A percentile compares a stretch with the other conserved stretches of the same genome.
Conservation (phyloP, 2,329 filamentous ascomycete genomes). For the Cercospora berteroae region DNA sequence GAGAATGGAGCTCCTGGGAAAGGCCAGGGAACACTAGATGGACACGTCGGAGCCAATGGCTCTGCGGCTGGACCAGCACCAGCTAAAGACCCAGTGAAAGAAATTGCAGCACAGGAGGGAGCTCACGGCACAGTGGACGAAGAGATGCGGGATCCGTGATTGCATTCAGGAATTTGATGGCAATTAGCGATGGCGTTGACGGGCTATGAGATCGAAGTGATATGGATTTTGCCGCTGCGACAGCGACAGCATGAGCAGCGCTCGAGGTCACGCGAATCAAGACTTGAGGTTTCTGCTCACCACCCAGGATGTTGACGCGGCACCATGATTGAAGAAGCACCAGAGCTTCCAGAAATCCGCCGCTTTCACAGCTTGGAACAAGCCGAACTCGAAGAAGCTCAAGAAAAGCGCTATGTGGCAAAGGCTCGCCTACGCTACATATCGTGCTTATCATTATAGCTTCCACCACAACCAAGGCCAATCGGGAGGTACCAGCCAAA, state of each 20-base stretch:
- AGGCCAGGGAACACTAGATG: constrained; percentile 21
- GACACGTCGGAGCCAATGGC: constrained; percentile 21
- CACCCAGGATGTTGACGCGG: background rate
- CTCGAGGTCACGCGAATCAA: background rate
- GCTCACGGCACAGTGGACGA: background rate
- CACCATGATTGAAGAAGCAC: background rate
- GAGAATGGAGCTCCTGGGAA: constrained; percentile 2
- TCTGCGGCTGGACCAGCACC: background rate
- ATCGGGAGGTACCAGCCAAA: constrained; percentile 12
- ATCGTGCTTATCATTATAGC: background rate
- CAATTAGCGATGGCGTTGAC: constrained; percentile 8
- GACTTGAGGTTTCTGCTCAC: background rate
- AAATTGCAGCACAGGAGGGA: constrained; percentile 7
- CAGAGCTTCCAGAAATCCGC: background rate
- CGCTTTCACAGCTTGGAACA: background rate
- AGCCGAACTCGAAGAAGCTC: background rate
- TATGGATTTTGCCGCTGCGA: background rate
- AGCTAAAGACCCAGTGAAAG: background rate
- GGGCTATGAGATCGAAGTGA: background rate
- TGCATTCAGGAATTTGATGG: background rate
- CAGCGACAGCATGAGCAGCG: background rate
- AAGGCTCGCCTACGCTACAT: background rate
- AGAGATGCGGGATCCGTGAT: constrained; percentile 8
- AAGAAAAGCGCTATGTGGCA: background rate
- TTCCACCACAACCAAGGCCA: background rate